phyloP scores from a whole-genome alignment of 139 green algal genomes.

The Zygnema circumcarinatum region DNA sequence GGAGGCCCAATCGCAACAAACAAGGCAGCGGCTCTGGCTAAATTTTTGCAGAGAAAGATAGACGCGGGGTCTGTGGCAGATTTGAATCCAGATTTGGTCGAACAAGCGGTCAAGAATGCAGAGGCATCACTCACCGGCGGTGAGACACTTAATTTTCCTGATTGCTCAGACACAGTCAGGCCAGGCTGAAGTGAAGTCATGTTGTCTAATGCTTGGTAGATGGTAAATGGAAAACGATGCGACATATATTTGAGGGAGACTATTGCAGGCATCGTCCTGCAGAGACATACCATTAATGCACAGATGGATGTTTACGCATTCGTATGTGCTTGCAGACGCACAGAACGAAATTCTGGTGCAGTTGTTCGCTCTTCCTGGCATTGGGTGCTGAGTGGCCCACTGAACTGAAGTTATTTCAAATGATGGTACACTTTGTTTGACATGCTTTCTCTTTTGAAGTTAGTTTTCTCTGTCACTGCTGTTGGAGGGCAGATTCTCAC shows the following conservation, averaged over 20 bases:
- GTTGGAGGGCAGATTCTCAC: neutral
- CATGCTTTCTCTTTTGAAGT: neutral
- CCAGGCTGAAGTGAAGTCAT: neutral
- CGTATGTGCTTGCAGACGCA: neutral
- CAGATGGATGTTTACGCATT: neutral
- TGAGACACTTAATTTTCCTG: neutral
- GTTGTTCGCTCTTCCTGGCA: neutral
- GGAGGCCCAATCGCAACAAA: constrained; percentile 54
- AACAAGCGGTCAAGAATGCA: constrained; percentile 47
- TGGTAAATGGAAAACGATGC: no score
- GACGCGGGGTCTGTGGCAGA: neutral
- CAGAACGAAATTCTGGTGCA: neutral
- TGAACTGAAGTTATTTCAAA: neutral
- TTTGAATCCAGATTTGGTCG: constrained; percentile 49
- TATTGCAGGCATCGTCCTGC: no score
- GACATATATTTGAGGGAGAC: no score
- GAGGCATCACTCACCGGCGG: constrained; percentile 17
- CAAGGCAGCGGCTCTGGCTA: constrained; percentile 50
- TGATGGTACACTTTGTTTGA: neutral
- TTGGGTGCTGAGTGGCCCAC: neutral
- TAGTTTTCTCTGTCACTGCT: neutral
- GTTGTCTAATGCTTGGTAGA: neutral
- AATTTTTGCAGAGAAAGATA: constrained; percentile 53
- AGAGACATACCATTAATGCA: neutral
- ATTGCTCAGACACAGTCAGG: neutral